Evolutionary conservation across 371 early-diverging fungal genomes (phyloP).

Genomic region (Mucor piriformis): DNA sequence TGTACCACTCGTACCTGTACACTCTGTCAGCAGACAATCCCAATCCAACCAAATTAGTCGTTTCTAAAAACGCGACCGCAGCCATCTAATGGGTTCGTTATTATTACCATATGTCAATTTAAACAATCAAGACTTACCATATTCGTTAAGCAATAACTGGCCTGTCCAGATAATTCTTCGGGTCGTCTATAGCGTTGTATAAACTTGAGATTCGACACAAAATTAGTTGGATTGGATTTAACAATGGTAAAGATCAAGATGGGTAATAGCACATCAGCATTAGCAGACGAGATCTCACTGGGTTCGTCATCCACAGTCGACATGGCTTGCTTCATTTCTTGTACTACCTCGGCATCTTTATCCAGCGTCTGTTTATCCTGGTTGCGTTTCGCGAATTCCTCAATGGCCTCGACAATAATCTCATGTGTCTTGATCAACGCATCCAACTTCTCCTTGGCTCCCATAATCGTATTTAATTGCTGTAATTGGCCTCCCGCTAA

Average conservation of each 20-base stretch:
- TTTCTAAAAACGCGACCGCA: slow-evolving; percentile 49
- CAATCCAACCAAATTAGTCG: slow-evolving; percentile 48
- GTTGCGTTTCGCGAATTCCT: slow-evolving; percentile 1
- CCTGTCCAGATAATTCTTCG: slow-evolving; percentile 49
- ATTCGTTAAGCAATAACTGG: slow-evolving; percentile 57
- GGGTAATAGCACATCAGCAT: slow-evolving; percentile 70
- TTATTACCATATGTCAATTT: background rate
- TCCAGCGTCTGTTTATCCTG: slow-evolving; percentile 25
- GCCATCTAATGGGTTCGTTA: slow-evolving; percentile 34
- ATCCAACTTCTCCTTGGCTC: slow-evolving; percentile 54
- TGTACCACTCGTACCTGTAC: no score
- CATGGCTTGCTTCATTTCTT: slow-evolving; percentile 41
- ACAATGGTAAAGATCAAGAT: slow-evolving; percentile 71
- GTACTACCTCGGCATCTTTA: slow-evolving; percentile 14
- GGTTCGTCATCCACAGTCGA: slow-evolving; percentile 26
- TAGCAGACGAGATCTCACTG: slow-evolving; percentile 21
- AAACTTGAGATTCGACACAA: slow-evolving; percentile 64
- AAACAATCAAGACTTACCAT: slow-evolving; percentile 30
- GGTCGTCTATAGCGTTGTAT: slow-evolving; percentile 57
- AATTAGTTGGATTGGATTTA: slow-evolving; percentile 66
- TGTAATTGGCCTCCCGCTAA: slow-evolving; percentile 53
- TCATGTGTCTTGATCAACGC: slow-evolving; percentile 52
- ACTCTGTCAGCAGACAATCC: slow-evolving; percentile 54
- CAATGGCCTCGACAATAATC: slow-evolving; percentile 38
- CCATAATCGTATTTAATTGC: slow-evolving; percentile 44